Evolutionary conservation across 1,284 basidiomycete genomes (phyloP).

Genomic region (Pascua guehoae): DNA sequence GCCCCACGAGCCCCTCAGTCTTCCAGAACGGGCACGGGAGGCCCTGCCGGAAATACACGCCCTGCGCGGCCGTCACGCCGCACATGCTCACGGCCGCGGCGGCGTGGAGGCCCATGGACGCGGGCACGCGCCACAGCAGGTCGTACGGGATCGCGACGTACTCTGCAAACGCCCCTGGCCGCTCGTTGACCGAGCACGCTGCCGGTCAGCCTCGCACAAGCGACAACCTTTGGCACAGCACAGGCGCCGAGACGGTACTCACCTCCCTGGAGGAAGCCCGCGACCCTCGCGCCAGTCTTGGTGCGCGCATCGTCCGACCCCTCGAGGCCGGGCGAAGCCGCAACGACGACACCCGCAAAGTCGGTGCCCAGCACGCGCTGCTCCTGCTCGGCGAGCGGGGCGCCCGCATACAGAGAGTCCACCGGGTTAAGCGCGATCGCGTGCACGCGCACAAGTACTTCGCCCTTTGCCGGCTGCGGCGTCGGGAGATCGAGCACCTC

Average conservation of each 20-base stretch:
- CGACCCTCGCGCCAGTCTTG: slow-evolving; percentile 2
- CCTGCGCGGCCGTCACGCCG: slow-evolving; percentile 15
- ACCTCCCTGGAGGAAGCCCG: slow-evolving; percentile 11
- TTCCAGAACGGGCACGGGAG: slow-evolving; percentile 3
- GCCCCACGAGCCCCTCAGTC: background rate
- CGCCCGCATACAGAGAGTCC: slow-evolving; percentile 5
- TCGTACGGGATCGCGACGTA: slow-evolving; percentile 2
- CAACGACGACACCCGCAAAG: slow-evolving; percentile 12
- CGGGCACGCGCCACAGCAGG: slow-evolving; percentile 8
- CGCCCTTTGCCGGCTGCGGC: background rate
- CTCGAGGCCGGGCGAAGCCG: background rate
- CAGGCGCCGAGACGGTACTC: background rate
- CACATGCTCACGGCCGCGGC: slow-evolving; percentile 12
- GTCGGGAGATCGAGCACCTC: background rate
- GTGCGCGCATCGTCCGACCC: background rate
- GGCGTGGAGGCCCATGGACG: background rate
- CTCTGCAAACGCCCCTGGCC: slow-evolving; percentile 11
- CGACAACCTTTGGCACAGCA: too few relatives aligned
- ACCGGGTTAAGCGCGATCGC: slow-evolving; percentile 15
- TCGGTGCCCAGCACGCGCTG: slow-evolving; percentile 11
- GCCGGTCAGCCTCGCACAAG: background rate
- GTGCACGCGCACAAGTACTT: slow-evolving; percentile 9
- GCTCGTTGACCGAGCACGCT: slow-evolving; percentile 9
- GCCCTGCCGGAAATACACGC: slow-evolving; percentile 6
- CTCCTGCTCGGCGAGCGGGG: slow-evolving; percentile 4